These are phyloP conservation scores for Eucalyptus globulus DNA, from an alignment of 345 rosid genomes.

Conservation along the genomic window DNA sequence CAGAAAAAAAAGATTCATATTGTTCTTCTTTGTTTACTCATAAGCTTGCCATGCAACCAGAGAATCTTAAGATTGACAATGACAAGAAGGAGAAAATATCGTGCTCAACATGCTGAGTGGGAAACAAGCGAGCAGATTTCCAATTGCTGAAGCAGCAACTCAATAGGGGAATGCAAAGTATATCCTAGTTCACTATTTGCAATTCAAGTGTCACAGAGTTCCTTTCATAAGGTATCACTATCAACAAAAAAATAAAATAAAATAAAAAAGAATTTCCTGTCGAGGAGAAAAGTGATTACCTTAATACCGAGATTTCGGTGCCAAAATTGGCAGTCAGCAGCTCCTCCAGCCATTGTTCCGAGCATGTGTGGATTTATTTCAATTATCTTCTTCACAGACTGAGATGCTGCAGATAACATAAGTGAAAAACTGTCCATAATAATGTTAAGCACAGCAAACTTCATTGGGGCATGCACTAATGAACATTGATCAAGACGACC, in stretches of 20 bases:
- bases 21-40: neutral
- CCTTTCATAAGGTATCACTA: neutral
- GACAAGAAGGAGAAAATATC: neutral
- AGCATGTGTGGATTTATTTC: conserved; percentile 94
- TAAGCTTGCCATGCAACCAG: neutral
- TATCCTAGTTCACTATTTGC: neutral
- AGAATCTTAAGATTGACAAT: neutral
- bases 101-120: neutral
- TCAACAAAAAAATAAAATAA: neutral
- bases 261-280: neutral
- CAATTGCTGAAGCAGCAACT: neutral
- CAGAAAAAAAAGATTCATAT: neutral
- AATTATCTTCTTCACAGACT: conserved; percentile 87
- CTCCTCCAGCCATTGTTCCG: conserved; percentile 98
- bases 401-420: conserved; percentile 46
- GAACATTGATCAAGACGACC: neutral
- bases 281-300: conserved; percentile 16
- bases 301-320: conserved; percentile 90
- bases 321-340: conserved; percentile 98
- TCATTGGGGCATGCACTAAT: neutral
- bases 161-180: neutral
- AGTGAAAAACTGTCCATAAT: neutral
- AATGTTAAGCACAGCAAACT: neutral
- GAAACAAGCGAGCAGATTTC: neutral
- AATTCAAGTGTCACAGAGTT: neutral